Evolutionary conservation across 345 rosid species (phyloP).

Genomic region (Moricandia moricandioides): DNA sequence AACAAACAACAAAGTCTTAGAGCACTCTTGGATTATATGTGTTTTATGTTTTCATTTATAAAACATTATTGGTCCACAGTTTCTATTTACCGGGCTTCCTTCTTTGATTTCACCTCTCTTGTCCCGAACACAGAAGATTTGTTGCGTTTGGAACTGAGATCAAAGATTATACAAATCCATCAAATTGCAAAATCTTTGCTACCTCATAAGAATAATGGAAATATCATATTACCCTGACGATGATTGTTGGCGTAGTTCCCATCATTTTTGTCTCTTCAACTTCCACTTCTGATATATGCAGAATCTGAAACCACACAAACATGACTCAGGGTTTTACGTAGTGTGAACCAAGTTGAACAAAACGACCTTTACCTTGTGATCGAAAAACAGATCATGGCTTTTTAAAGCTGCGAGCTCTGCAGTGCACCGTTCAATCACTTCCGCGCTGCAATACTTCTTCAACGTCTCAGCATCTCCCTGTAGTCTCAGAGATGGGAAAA

Average conservation of each 20-base stretch:
- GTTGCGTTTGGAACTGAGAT: slow-evolving; percentile 84
- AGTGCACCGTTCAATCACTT: slow-evolving; percentile 69
- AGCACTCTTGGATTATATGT: background rate
- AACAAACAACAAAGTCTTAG: background rate
- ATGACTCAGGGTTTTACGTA: background rate
- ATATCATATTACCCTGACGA: slow-evolving; percentile 55
- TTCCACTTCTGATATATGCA: slow-evolving; percentile 85
- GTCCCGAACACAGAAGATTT: slow-evolving; percentile 74
- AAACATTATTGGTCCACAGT: background rate
- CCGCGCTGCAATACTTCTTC: slow-evolving; percentile 81
- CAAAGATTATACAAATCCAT: slow-evolving; percentile 10
- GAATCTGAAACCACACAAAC: slow-evolving; percentile 52
- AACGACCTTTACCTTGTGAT: slow-evolving; percentile 60
- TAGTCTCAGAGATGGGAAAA: slow-evolving; percentile 14
- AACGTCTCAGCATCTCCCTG: slow-evolving; percentile 71
- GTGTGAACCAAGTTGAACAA: background rate
- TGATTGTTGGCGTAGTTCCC: slow-evolving; percentile 77
- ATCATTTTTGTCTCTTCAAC: slow-evolving; percentile 88
- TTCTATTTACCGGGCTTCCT: slow-evolving; percentile 65
- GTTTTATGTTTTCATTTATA: background rate
- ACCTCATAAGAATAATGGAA: background rate
- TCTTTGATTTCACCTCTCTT: slow-evolving; percentile 66
- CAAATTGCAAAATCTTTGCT: background rate
- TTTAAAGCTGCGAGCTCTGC: slow-evolving; percentile 69
- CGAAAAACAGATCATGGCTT: slow-evolving; percentile 71